These are phyloP conservation scores for Olyra latifolia DNA, from an alignment of 176 grass and related monocot genomes.

Conservation along the genomic window DNA sequence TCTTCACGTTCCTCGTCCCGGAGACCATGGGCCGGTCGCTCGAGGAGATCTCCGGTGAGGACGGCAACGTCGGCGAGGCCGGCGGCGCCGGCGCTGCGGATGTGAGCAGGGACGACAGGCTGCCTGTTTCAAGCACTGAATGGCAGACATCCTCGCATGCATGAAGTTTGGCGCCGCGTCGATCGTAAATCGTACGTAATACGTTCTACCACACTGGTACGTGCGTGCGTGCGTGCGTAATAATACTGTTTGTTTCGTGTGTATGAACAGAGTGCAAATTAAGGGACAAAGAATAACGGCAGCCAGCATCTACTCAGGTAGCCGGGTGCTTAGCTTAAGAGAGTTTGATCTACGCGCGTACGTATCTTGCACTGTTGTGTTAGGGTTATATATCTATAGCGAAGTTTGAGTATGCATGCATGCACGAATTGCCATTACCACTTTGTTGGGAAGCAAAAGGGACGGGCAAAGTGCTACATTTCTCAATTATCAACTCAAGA, in stretches of 20 bases:
- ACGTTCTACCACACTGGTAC: not conserved
- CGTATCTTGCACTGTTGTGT: not conserved
- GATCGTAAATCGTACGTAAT: not conserved
- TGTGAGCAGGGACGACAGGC: not conserved
- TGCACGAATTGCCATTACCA: not conserved
- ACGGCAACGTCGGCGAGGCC: not conserved
- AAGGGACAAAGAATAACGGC: slow-evolving; percentile 25
- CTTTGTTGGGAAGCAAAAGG: too few relatives aligned
- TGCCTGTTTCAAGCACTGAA: slow-evolving; percentile 10
- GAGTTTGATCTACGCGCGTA: not conserved
- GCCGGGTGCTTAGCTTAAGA: not conserved
- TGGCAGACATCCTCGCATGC: slow-evolving; percentile 1
- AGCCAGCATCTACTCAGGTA: not conserved
- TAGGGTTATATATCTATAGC: not conserved
- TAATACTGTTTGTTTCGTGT: not conserved
- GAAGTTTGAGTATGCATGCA: not conserved
- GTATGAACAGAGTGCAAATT: not conserved
- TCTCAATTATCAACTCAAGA: not conserved
- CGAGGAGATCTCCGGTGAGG: slow-evolving; percentile 52
- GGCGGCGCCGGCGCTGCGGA: not conserved
- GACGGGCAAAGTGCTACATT: too few relatives aligned
- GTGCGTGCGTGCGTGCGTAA: not conserved
- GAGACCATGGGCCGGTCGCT: slow-evolving; percentile 39
- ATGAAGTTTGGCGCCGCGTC: not conserved
- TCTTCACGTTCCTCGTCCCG: slow-evolving; percentile 38